phyloP scores from a whole-genome alignment of 441 rosid genomes.

The Aleurites moluccanus region DNA sequence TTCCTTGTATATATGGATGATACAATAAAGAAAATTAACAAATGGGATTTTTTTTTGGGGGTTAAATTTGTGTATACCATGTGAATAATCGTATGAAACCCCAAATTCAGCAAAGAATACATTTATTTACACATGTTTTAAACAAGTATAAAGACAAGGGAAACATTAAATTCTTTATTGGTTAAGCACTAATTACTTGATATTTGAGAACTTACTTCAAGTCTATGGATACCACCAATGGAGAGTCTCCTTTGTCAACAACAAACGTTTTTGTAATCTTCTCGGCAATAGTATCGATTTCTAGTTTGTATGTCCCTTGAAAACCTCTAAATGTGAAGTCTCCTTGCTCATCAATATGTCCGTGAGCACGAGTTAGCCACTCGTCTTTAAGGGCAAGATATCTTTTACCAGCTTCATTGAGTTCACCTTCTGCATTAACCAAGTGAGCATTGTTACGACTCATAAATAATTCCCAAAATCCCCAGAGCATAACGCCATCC shows the following conservation, averaged over 20 bases:
- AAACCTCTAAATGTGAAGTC: conserved; percentile 78
- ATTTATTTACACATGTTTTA: background rate
- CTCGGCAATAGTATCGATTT: conserved; percentile 39
- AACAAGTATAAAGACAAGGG: conserved; percentile 7
- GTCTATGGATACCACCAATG: conserved; percentile 56
- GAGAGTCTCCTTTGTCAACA: conserved; percentile 61
- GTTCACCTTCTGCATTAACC: conserved; percentile 82
- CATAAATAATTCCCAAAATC: conserved; percentile 94
- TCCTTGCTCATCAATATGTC: conserved; percentile 53
- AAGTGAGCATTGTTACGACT: conserved; percentile 58
- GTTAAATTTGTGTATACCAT: background rate
- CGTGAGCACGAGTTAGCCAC: conserved; percentile 64
- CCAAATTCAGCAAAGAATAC: background rate
- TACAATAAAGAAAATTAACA: background rate
- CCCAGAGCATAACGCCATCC: conserved; percentile 91
- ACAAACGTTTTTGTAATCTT: conserved; percentile 50
- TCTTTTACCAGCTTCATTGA: conserved; percentile 74
- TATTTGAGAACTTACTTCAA: conserved; percentile 22
- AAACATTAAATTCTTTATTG: background rate
- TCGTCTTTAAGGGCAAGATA: conserved; percentile 64
- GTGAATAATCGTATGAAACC: background rate
- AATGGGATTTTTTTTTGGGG: background rate
- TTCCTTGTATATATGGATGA: background rate
- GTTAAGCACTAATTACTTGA: background rate
- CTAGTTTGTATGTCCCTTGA: conserved; percentile 61